A percentile compares a stretch with the other conserved stretches of the same genome.
Conservation (phyloP, 73 alveolate species). For the Paramecium octaurelia region DNA sequence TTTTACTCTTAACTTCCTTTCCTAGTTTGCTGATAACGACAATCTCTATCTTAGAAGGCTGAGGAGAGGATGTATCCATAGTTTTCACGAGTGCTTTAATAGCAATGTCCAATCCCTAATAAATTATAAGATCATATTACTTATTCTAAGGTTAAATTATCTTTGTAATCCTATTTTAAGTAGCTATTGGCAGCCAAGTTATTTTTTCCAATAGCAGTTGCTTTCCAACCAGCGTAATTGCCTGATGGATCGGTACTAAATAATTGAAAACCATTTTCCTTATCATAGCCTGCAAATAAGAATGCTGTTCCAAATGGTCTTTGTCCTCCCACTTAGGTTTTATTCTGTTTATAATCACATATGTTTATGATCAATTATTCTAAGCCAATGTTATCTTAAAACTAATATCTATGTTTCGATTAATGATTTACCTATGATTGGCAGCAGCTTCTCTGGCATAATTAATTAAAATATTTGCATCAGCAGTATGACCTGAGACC, state of each 20-base stretch:
- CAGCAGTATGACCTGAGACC: slow-evolving; percentile 76
- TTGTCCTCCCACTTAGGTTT: slow-evolving; percentile 74
- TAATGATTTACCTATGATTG: slow-evolving; percentile 56
- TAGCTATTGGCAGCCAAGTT: slow-evolving; percentile 69
- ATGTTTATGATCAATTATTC: slow-evolving; percentile 68
- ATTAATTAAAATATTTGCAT: slow-evolving; percentile 78
- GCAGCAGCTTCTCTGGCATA: slow-evolving; percentile 68
- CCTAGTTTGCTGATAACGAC: slow-evolving; percentile 49
- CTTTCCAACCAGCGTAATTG: slow-evolving; percentile 78
- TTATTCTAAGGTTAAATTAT: slow-evolving; percentile 71
- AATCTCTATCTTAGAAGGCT: slow-evolving; percentile 64
- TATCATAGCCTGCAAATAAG: slow-evolving; percentile 78
- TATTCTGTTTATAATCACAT: slow-evolving; percentile 71
- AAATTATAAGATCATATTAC: background rate
- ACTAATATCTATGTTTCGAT: slow-evolving; percentile 17
- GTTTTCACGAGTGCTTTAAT: slow-evolving; percentile 77
- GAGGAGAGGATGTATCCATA: slow-evolving; percentile 81
- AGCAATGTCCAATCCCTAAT: slow-evolving; percentile 69
- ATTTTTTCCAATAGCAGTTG: slow-evolving; percentile 79
- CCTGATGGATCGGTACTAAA: slow-evolving; percentile 79
- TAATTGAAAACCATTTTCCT: slow-evolving; percentile 70
- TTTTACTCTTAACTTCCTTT: slow-evolving; percentile 47
- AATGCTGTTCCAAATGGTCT: slow-evolving; percentile 81
- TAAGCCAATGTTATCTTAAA: slow-evolving; percentile 65
- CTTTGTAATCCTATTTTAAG: slow-evolving; percentile 74